Conservation (phyloP, 2,329 filamentous ascomycete genomes). For the Sclerotinia sclerotiorum region DNA sequence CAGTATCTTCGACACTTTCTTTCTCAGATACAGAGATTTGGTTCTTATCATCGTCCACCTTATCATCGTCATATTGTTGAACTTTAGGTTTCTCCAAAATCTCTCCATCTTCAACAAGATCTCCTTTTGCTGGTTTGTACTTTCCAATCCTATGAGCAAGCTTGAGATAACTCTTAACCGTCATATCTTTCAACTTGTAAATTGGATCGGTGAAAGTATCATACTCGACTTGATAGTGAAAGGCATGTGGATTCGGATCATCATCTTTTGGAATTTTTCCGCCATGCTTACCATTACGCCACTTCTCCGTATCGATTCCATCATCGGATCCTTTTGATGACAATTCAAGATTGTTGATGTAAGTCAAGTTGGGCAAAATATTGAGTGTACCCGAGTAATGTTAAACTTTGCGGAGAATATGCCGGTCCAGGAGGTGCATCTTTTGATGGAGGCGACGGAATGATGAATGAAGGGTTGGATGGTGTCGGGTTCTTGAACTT, state of each 20-base stretch:
- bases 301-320: conserved; percentile 46
- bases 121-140: conserved; percentile 42
- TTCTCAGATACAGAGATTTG: conserved; percentile 26
- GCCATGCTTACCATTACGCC: conserved; percentile 64
- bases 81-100: conserved; percentile 23
- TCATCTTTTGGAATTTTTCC: conserved; percentile 56
- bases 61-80: conserved; percentile 34
- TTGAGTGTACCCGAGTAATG: conserved; percentile 78
- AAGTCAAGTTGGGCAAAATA: conserved; percentile 91
- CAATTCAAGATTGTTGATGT: conserved; percentile 74
- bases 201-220: conserved; percentile 73
- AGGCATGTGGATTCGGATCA: conserved; percentile 59
- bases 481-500: conserved; percentile 51
- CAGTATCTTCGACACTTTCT: conserved; percentile 37
- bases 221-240: conserved; percentile 82
- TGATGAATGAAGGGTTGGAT: conserved; percentile 59
- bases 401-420: conserved; percentile 81
- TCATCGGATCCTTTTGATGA: conserved; percentile 28
- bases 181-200: conserved; percentile 79
- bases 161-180: conserved; percentile 75
- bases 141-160: conserved; percentile 77
- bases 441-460: conserved; percentile 73
- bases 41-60: conserved; percentile 27
- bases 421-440: conserved; percentile 78
- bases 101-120: conserved; percentile 32